Percentiles rank a stretch among this genome's conserved stretches.
Evolutionary conservation across 768 basidiomycete species (phyloP).

Genomic region (Galerina marginata): DNA sequence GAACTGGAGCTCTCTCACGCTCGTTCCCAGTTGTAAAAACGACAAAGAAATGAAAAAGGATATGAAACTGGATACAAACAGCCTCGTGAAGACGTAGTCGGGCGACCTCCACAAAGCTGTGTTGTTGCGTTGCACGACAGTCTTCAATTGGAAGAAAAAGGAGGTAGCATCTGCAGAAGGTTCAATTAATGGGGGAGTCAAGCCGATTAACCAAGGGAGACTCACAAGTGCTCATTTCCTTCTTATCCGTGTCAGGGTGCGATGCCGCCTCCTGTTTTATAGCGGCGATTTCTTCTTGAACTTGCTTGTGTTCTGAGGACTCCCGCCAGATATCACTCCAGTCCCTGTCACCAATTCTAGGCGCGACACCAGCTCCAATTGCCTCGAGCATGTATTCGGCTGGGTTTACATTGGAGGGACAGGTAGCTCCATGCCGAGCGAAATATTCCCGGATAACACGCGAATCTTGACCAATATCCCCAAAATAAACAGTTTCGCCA

Average conservation of each 20-base stretch:
- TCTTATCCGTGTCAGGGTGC: slow-evolving; percentile 43
- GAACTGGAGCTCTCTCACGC: slow-evolving; percentile 74
- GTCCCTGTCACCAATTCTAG: slow-evolving; percentile 76
- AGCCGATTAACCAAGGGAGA: background rate
- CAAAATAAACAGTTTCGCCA: slow-evolving; percentile 94
- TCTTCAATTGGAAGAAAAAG: slow-evolving; percentile 73
- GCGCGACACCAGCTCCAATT: slow-evolving; percentile 83
- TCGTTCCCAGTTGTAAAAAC: slow-evolving; percentile 75
- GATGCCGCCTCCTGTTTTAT: slow-evolving; percentile 56
- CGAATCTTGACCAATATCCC: slow-evolving; percentile 82
- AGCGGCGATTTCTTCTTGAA: slow-evolving; percentile 46
- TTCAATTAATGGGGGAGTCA: background rate
- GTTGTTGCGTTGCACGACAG: slow-evolving; percentile 71
- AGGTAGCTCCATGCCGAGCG: slow-evolving; percentile 70
- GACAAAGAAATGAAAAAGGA: slow-evolving; percentile 77
- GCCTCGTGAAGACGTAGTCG: slow-evolving; percentile 83
- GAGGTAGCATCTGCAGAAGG: slow-evolving; percentile 66
- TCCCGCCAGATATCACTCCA: slow-evolving; percentile 89
- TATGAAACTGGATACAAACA: slow-evolving; percentile 76
- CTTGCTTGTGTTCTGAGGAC: slow-evolving; percentile 59
- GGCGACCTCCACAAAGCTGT: slow-evolving; percentile 81
- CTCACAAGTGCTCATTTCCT: slow-evolving; percentile 54
- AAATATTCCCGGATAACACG: slow-evolving; percentile 76
- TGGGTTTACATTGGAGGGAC: slow-evolving; percentile 81
- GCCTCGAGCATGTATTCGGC: slow-evolving; percentile 82